Evolutionary conservation across 179 eudicot species (phyloP).

Genomic region (Nepenthes alata): DNA sequence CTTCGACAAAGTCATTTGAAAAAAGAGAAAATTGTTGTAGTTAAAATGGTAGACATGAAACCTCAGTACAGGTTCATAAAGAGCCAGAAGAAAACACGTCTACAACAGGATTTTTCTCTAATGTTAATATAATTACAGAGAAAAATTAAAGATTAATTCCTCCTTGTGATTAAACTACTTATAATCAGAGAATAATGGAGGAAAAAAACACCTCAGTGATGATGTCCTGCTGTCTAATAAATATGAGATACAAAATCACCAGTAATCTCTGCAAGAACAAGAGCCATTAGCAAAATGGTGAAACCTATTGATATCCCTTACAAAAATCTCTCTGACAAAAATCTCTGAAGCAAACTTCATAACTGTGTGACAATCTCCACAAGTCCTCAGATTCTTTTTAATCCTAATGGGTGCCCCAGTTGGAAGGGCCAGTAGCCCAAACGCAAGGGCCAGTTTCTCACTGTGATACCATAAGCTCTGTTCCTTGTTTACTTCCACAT

Average conservation of each 20-base stretch:
- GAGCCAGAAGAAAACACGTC: too few relatives aligned
- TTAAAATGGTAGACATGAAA: too few relatives aligned
- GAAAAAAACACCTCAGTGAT: background rate
- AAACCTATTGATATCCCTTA: conserved; percentile 51
- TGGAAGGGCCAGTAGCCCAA: conserved; percentile 43
- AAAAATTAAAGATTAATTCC: too few relatives aligned
- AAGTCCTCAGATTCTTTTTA: conserved; percentile 24
- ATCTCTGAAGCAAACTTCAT: conserved; percentile 51
- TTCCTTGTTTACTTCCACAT: conserved; percentile 48
- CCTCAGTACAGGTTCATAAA: too few relatives aligned
- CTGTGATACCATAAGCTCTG: conserved; percentile 40
- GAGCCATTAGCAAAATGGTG: conserved; percentile 24
- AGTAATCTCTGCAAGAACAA: conserved; percentile 13
- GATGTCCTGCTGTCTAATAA: background rate
- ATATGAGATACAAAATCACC: background rate
- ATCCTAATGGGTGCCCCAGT: conserved; percentile 9
- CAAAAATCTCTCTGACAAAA: conserved; percentile 41
- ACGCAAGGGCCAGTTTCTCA: conserved; percentile 73
- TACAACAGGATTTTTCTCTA: too few relatives aligned
- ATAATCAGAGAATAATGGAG: background rate
- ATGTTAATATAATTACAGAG: too few relatives aligned
- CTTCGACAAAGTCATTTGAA: too few relatives aligned
- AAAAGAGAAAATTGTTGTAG: too few relatives aligned
- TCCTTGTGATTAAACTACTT: too few relatives aligned
- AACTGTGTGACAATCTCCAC: conserved; percentile 57